phyloP scores from a whole-genome alignment of 2,329 filamentous ascomycete species.

The Ascocoryne sarcoides region DNA sequence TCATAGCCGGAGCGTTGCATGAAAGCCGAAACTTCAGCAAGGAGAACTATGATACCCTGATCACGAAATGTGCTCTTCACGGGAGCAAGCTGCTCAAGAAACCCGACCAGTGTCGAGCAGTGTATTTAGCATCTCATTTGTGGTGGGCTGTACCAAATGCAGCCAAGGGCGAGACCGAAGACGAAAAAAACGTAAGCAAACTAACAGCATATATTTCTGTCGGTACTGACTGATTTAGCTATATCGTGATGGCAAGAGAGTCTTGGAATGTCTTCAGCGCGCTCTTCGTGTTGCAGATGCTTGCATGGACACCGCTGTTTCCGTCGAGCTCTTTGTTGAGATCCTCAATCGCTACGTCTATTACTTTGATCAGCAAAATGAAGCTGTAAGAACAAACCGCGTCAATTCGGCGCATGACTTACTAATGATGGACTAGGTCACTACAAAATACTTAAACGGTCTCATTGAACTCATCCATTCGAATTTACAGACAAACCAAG shows the following conservation, averaged over 20 bases:
- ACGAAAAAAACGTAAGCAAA: conserved; percentile 63
- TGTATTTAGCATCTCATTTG: conserved; percentile 91
- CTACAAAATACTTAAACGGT: conserved; percentile 95
- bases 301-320: conserved; percentile 97
- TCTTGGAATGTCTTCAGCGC: conserved; percentile 90
- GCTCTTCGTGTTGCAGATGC: conserved; percentile 94
- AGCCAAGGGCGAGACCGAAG: conserved; percentile 72
- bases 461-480: conserved; percentile 97
- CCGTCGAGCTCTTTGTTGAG: conserved; percentile 95
- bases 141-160: conserved; percentile 93
- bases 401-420: no score
- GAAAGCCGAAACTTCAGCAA: conserved; percentile 84
- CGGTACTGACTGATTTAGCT: conserved; percentile 45
- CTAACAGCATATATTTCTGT: not conserved
- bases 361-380: conserved; percentile 98
- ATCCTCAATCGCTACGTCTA: conserved; percentile 98
- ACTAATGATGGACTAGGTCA: conserved; percentile 46
- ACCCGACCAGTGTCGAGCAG: conserved; percentile 92
- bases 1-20: conserved; percentile 83
- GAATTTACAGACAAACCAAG: conserved; percentile 78
- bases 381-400: conserved; percentile 74
- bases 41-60: conserved; percentile 97
- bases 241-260: conserved; percentile 94
- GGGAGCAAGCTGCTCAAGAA: conserved; percentile 96
- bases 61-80: conserved; percentile 94